Evolutionary conservation across 768 basidiomycete species (phyloP).

Genomic region (Termitomyces sp.): DNA sequence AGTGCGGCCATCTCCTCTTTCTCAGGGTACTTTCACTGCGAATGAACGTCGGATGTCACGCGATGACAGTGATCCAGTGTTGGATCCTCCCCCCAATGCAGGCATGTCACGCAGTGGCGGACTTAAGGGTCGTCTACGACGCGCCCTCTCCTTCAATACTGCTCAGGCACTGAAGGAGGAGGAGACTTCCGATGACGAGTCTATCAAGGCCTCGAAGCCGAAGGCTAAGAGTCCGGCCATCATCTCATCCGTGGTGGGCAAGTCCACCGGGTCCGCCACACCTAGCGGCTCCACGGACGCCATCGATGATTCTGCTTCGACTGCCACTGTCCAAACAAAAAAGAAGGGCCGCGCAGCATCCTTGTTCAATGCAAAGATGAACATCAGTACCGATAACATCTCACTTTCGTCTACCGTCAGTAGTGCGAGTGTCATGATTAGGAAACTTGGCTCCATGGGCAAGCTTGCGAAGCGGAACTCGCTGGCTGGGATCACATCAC

Average conservation of each 20-base stretch:
- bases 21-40: slow-evolving; percentile 60
- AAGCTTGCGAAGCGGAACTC: slow-evolving; percentile 88
- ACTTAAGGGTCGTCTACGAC: slow-evolving; percentile 73
- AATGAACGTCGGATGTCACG: slow-evolving; percentile 75
- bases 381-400: slow-evolving; percentile 91
- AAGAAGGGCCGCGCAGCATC: slow-evolving; percentile 71
- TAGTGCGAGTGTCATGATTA: slow-evolving; percentile 93
- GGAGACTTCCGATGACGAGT: slow-evolving; percentile 42
- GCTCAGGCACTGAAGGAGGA: slow-evolving; percentile 55
- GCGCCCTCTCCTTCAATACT: slow-evolving; percentile 68
- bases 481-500: slow-evolving; percentile 83
- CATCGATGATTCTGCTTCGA: slow-evolving; percentile 39
- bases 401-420: slow-evolving; percentile 93
- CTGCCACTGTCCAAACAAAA: slow-evolving; percentile 52
- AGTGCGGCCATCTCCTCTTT: slow-evolving; percentile 63
- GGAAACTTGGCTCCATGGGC: slow-evolving; percentile 90
- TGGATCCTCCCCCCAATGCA: slow-evolving; percentile 36
- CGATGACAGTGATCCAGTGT: slow-evolving; percentile 70
- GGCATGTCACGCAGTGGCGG: slow-evolving; percentile 57
- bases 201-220: slow-evolving; percentile 37
- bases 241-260: slow-evolving; percentile 26
- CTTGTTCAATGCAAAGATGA: slow-evolving; percentile 85
- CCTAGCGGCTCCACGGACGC: slow-evolving; percentile 26
- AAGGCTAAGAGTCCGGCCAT: slow-evolving; percentile 32
- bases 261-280: slow-evolving; percentile 15